Conservation (phyloP, 2,329 filamentous ascomycete species). For the Monilinia fructigena region DNA sequence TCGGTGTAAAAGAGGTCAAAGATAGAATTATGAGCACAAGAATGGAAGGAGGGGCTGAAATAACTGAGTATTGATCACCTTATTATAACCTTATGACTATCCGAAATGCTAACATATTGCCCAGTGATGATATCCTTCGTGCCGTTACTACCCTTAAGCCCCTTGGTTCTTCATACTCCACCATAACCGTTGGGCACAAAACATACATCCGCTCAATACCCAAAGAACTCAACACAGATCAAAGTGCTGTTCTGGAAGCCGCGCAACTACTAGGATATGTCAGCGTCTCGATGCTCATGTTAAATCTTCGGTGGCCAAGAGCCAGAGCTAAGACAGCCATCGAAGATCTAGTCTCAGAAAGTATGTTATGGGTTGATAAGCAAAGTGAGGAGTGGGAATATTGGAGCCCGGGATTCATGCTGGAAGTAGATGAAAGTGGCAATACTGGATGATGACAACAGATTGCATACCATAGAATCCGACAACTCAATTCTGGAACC, state of each 20-base stretch:
- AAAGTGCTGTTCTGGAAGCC: slow-evolving; percentile 87
- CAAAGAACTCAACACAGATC: slow-evolving; percentile 92
- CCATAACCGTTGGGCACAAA: slow-evolving; percentile 78
- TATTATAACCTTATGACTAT: not conserved
- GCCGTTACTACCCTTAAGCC: slow-evolving; percentile 86
- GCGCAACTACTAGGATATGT: slow-evolving; percentile 88
- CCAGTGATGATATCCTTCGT: slow-evolving; percentile 80
- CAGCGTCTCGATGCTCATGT: slow-evolving; percentile 81
- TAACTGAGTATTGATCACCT: slow-evolving; percentile 65
- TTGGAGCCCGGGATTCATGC: slow-evolving; percentile 80
- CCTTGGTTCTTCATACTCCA: slow-evolving; percentile 81
- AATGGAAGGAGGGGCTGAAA: slow-evolving; percentile 71
- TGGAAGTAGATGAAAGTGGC: slow-evolving; percentile 34
- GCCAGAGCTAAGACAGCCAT: slow-evolving; percentile 85
- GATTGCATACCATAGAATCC: not conserved
- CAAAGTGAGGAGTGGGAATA: slow-evolving; percentile 88
- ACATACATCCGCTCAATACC: slow-evolving; percentile 90
- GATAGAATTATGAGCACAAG: slow-evolving; percentile 71
- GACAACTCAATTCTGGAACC: not conserved
- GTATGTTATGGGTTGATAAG: slow-evolving; percentile 90
- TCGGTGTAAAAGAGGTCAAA: slow-evolving; percentile 77
- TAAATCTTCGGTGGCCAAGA: slow-evolving; percentile 82
- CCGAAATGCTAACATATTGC: slow-evolving; percentile 23
- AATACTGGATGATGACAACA: slow-evolving; percentile 24
- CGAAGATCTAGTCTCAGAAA: slow-evolving; percentile 83